Evolutionary conservation across 306 rosid genomes (phyloP).

Genomic region (Malus sylvestris): DNA sequence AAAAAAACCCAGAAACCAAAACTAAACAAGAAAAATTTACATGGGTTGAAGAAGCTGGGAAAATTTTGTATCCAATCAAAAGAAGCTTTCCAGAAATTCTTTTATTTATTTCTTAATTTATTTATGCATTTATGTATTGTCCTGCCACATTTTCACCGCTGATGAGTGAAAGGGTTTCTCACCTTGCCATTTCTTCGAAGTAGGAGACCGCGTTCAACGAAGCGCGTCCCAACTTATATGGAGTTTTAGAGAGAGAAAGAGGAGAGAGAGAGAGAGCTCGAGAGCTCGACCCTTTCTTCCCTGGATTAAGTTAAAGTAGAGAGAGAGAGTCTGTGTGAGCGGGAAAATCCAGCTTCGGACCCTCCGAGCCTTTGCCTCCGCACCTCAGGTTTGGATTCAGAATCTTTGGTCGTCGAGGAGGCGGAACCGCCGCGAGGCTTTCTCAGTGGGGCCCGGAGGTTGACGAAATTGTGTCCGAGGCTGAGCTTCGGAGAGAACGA

Average conservation of each 20-base stretch:
- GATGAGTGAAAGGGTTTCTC: background rate
- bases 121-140: background rate
- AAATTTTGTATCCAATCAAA: background rate
- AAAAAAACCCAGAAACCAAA: constrained; percentile 5
- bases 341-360: constrained; percentile 44
- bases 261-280: background rate
- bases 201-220: background rate
- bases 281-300: constrained; percentile 12
- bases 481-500: constrained; percentile 21
- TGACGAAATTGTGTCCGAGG: background rate
- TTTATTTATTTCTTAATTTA: background rate
- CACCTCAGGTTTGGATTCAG: constrained; percentile 9
- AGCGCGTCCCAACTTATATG: background rate
- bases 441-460: background rate
- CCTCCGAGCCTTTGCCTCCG: constrained; percentile 1
- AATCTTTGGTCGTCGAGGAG: background rate
- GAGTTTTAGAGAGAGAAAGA: background rate
- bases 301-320: constrained; percentile 14
- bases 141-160: too few species aligned
- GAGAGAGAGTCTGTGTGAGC: constrained; percentile 32
- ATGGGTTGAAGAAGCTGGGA: background rate
- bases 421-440: background rate
- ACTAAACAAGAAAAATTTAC: background rate
- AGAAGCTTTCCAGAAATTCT: background rate
- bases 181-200: constrained; percentile 47